Percentiles rank a stretch among this genome's conserved stretches.
phyloP scores from a whole-genome alignment of 495 filamentous ascomycete species.

The Lineolata rhizophorae region DNA sequence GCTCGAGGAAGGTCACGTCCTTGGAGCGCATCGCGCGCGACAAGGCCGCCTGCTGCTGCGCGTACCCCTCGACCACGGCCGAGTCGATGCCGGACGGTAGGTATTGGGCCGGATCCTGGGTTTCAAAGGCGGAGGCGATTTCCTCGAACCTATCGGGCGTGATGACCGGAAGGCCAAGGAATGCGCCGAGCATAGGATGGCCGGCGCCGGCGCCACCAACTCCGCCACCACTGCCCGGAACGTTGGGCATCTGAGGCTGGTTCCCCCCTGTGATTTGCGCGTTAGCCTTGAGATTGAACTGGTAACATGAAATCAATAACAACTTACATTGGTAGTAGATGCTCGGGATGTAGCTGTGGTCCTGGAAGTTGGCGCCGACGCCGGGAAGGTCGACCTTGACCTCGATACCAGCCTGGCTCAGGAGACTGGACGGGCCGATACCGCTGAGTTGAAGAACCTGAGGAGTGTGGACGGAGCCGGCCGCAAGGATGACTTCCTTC shows the following conservation, averaged over 20 bases:
- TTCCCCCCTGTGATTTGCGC: no score
- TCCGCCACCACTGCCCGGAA: no score
- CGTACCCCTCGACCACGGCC: slow-evolving; percentile 3
- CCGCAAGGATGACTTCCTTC: slow-evolving; percentile 17
- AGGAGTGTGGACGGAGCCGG: slow-evolving; percentile 17
- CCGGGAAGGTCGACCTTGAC: slow-evolving; percentile 6
- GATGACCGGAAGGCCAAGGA: slow-evolving; percentile 1
- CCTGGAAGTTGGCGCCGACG: slow-evolving; percentile 15
- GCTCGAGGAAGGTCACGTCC: slow-evolving; percentile 2
- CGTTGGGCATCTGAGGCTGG: no score
- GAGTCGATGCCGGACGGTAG: slow-evolving; percentile 3
- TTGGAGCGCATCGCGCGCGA: slow-evolving; percentile 1
- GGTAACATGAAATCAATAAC: no score
- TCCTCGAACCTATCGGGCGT: not conserved
- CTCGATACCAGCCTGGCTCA: slow-evolving; percentile 6
- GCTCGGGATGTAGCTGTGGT: slow-evolving; percentile 10
- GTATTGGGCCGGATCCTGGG: slow-evolving; percentile 3
- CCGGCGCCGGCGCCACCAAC: no score
- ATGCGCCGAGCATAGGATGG: no score
- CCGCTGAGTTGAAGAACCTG: slow-evolving; percentile 10
- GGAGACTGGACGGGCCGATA: slow-evolving; percentile 4
- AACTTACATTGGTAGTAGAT: no score
- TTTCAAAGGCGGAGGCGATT: not conserved
- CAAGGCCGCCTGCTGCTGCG: slow-evolving; percentile 2
- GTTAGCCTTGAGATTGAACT: no score